Evolutionary conservation across 2,329 filamentous ascomycete genomes (phyloP), one percentile per base, ranked within the genome.

Genomic region (Fusarium robinianum): DNA sequence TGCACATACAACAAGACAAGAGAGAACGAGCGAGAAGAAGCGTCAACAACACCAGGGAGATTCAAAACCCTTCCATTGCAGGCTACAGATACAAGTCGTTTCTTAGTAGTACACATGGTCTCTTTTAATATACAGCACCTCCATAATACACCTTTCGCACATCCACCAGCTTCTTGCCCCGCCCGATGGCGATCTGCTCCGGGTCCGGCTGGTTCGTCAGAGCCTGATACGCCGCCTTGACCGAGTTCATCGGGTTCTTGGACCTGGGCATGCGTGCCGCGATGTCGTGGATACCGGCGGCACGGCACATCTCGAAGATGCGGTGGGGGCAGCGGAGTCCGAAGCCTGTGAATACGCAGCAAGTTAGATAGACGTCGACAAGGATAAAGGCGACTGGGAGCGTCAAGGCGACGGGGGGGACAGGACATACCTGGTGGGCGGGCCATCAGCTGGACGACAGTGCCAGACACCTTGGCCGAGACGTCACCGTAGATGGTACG

Each of bases 111-210:
- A 61, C 61, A 63, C 27, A 26, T 52, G 11, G n/a, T n/a, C n/a
- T n/a, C 29, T 10, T 52, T 65, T 78, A 82, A 64, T 81, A 79
- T 68, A 86, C 78, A 69, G 78, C 79, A 25, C 90, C 90, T 38
- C 88, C 90, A 72, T 96, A 97, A 75, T 99, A 99, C 63, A 97
- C 94, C 77, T 94, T 96, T 60, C 94, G 79, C 54, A 92, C 89
- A 74, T 99, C 94, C 22, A 99, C 90, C 64, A 99, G 68, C 80
- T 99, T 99, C 80, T 88, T 92, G 49, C 94, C 92, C 54, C 91
- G 76, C 38, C 90, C 92, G 35, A 88, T 80, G 43, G 94, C 94
- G 64, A 99, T 85, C 65, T 92, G 84, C 67, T 97, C 89, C 19
- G 94, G 94, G 64, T 95, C 78, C 49, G 82, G 82, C 74, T 99